phyloP scores from a whole-genome alignment of 164 flowering plant species.

The Chimonanthus salicifolius region DNA sequence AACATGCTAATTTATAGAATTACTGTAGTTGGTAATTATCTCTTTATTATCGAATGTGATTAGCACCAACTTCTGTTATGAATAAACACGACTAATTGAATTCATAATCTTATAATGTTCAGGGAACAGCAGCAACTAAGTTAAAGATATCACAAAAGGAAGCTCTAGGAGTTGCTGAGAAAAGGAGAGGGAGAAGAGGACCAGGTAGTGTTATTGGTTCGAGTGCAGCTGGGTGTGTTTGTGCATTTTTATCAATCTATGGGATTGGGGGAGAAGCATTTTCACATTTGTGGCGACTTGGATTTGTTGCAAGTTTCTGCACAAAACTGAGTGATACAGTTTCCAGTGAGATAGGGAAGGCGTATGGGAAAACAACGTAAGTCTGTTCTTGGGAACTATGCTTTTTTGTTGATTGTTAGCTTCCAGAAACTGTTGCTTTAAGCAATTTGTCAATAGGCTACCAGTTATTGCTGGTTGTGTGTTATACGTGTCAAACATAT shows the following conservation, averaged over 20 bases:
- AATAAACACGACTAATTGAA: not conserved
- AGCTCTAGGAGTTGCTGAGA: conserved; percentile 95
- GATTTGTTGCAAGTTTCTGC: conserved; percentile 93
- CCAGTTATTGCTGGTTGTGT: too few relatives aligned
- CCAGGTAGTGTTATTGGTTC: conserved; percentile 98
- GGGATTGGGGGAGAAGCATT: conserved; percentile 60
- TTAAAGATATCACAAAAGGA: conserved; percentile 94
- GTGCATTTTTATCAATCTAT: conserved; percentile 72
- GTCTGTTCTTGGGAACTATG: conserved; percentile 5
- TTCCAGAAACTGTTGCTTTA: not conserved
- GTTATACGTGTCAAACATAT: too few relatives aligned
- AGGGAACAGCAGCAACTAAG: conserved; percentile 95
- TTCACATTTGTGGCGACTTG: conserved; percentile 66
- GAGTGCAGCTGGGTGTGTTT: conserved; percentile 97
- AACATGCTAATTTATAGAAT: not conserved
- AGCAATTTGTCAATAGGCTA: not conserved
- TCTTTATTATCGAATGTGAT: not conserved
- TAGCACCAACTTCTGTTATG: not conserved
- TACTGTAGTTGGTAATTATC: not conserved
- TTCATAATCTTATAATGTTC: conserved; percentile 2
- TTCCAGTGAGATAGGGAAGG: conserved; percentile 97
- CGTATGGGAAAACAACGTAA: conserved; percentile 88
- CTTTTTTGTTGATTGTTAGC: not conserved
- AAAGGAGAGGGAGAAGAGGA: conserved; percentile 90
- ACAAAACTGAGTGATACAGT: conserved; percentile 95